Percentiles rank a stretch among this genome's conserved stretches.
These are phyloP conservation scores for Cichorium intybus DNA, from an alignment of 140 eudicot species.

Conservation along the genomic window DNA sequence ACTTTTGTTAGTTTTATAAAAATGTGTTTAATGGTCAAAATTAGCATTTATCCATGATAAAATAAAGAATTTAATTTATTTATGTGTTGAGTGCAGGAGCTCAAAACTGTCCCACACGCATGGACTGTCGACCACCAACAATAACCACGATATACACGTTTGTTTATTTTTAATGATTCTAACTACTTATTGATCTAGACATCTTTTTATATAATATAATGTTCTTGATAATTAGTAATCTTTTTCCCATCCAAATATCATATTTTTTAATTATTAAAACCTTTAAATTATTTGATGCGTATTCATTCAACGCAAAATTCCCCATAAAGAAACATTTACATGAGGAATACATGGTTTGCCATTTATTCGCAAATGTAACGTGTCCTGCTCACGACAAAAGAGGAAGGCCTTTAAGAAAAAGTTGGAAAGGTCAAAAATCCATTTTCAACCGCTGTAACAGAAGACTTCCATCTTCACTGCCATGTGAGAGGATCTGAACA, in stretches of 20 bases:
- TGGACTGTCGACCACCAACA: neutral
- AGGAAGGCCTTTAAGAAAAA: neutral
- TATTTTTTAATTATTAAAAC: no score
- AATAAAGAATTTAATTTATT: no score
- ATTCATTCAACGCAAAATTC: neutral
- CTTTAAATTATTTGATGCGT: neutral
- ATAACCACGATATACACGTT: neutral
- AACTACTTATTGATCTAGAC: neutral
- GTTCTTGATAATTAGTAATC: neutral
- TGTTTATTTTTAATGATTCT: neutral
- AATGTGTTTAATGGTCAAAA: no score
- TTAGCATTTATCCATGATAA: no score
- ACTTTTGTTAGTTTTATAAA: no score
- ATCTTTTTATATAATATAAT: neutral
- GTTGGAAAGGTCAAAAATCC: constrained; percentile 1
- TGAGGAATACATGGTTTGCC: neutral
- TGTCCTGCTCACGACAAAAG: neutral
- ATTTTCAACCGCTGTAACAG: constrained; percentile 16
- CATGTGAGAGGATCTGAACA: constrained; percentile 5
- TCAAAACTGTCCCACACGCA: no score
- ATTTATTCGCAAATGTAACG: neutral
- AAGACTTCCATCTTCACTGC: neutral
- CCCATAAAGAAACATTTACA: neutral
- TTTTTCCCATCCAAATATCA: no score
- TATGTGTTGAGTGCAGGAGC: no score